A percentile compares a stretch with the other conserved stretches of the same genome.
Conservation (phyloP, 2,329 filamentous ascomycete species). For the Arthrobotrys sinensis region DNA sequence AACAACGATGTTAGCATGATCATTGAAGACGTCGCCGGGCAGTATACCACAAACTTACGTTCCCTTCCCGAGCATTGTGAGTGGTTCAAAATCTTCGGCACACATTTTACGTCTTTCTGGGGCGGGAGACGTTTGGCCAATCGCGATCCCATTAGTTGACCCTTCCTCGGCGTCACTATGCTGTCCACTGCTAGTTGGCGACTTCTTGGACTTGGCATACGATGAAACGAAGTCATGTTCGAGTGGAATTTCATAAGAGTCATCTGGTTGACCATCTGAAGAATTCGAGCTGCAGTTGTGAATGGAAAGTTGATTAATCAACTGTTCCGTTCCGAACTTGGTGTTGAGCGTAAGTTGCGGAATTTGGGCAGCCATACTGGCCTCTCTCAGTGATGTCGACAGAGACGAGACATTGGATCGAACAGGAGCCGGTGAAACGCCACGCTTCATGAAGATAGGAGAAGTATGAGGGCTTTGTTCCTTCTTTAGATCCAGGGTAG, state of each 20-base stretch:
- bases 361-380: conserved; percentile 57
- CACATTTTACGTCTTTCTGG: conserved; percentile 83
- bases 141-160: conserved; percentile 43
- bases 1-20: conserved; percentile 8
- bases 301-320: conserved; percentile 53
- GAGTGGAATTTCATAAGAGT: conserved; percentile 53
- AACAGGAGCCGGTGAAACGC: conserved; percentile 47
- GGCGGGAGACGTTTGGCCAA: conserved; percentile 23
- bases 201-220: conserved; percentile 56
- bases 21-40: neutral
- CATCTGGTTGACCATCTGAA: conserved; percentile 43
- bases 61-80: conserved; percentile 94
- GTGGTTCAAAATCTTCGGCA: conserved; percentile 87
- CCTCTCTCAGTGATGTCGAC: conserved; percentile 51
- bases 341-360: conserved; percentile 58
- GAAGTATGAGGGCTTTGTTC: conserved; percentile 32
- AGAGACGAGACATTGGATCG: conserved; percentile 57
- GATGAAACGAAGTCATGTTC: conserved; percentile 57
- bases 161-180: conserved; percentile 51
- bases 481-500: conserved; percentile 42
- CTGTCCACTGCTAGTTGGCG: conserved; percentile 48
- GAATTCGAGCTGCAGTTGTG: conserved; percentile 54
- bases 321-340: conserved; percentile 50
- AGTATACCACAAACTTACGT: conserved; percentile 71
- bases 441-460: conserved; percentile 55